phyloP scores from a whole-genome alignment of 73 alveolate species.

The Paramecium sexaurelia region DNA sequence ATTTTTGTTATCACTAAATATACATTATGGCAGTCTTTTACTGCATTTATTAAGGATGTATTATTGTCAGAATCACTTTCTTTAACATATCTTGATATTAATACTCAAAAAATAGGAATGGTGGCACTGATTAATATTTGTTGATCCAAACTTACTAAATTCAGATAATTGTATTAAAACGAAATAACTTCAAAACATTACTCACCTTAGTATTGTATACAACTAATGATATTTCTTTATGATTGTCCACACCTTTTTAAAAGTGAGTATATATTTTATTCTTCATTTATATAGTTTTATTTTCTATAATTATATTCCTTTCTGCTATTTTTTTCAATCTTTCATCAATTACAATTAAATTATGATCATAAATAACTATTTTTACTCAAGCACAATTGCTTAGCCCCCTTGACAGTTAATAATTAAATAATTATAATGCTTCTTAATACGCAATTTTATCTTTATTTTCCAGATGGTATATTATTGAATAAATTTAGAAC shows the following conservation, averaged over 20 bases:
- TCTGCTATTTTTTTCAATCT: conserved; percentile 40
- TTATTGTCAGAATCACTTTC: conserved; percentile 51
- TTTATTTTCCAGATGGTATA: conserved; percentile 42
- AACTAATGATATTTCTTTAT: conserved; percentile 49
- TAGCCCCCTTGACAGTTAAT: conserved; percentile 62
- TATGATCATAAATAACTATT: conserved; percentile 22
- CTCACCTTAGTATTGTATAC: conserved; percentile 60
- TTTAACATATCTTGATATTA: conserved; percentile 59
- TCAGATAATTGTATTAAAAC: conserved; percentile 55
- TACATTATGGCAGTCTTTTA: too few relatives aligned
- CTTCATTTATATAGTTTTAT: conserved; percentile 21
- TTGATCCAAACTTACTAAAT: conserved; percentile 46
- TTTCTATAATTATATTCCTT: conserved; percentile 52
- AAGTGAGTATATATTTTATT: conserved; percentile 62
- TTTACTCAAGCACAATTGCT: conserved; percentile 73
- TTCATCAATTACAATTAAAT: conserved; percentile 58
- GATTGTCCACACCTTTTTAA: conserved; percentile 61
- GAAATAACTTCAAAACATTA: conserved; percentile 45
- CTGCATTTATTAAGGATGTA: conserved; percentile 66
- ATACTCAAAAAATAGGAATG: conserved; percentile 39
- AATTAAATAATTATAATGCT: conserved; percentile 38
- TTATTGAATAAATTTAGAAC: not conserved
- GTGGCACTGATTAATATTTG: conserved; percentile 7
- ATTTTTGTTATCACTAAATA: too few relatives aligned
- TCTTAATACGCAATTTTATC: conserved; percentile 23